Evolutionary conservation across 305 asterid genomes (phyloP), one percentile per base, ranked within the genome.

Genomic region (Nicotiana rustica): DNA sequence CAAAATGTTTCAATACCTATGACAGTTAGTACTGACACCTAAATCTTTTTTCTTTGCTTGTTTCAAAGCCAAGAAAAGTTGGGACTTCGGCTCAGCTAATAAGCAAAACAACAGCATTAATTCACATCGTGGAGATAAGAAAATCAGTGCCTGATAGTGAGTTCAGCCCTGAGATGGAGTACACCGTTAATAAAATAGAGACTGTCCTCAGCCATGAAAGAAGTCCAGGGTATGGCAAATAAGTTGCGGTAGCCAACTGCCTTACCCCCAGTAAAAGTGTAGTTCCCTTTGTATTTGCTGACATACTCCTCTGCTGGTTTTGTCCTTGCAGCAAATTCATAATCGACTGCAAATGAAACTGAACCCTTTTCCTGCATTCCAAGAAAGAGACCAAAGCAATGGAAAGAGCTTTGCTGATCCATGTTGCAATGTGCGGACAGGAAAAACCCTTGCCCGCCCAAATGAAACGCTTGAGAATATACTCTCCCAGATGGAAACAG

Each of bases 381-480:
- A 56, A 87, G 57, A 67, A 93, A 96, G 18, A 96, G 99, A 68
- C 99, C 99, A 31, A 96, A 96, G 75, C 96, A 94, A 33, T 94
- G 96, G 64, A 86, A 90, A 79, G 96, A 88, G 89, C 84, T 85
- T 78, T 84, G 86, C 80, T 84, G 87, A 80, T 84, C 86, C 85
- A 82, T 79, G 73, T 84, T 82, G 81, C 88, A 84, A 78, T 82
- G 85, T 35, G 87, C 87, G 4, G 82, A 82, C 9, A 87, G 18
- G 81, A 84, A 84, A 61, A 84, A 84, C 12, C 87, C 86, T 84
- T 87, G 89, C 49, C 97, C 99, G 0, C 97, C 98, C 73, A 96
- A 84, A 82, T 96, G 99, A 85, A 96, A 96, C 8, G 98, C 96
- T 85, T 94, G 99, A 15, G 99, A 94, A 85, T 94, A 94, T 2